Percentiles rank a stretch among this genome's conserved stretches.
Evolutionary conservation across 176 grass and related monocot genomes (phyloP).

Genomic region (Carex scoparia): DNA sequence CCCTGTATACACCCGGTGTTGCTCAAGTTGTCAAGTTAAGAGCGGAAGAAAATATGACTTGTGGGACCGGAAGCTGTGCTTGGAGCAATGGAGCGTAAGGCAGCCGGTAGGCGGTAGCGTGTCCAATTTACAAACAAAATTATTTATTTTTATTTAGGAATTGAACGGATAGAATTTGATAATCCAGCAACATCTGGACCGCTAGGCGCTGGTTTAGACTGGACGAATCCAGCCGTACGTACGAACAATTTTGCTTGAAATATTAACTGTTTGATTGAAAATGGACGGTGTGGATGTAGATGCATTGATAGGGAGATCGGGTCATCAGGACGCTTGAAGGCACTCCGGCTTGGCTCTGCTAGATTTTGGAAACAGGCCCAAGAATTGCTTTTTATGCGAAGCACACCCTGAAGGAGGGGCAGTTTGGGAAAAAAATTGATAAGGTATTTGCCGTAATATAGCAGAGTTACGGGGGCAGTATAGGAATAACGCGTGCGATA

Average conservation of each 20-base stretch:
- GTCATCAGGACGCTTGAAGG: neutral
- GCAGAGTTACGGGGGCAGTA: constrained; percentile 3
- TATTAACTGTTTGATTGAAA: neutral
- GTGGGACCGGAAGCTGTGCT: neutral
- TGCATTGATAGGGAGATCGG: neutral
- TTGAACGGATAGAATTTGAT: neutral
- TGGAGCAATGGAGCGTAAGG: constrained; percentile 13
- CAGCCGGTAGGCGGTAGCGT: neutral
- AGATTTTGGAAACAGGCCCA: neutral
- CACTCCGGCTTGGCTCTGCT: neutral
- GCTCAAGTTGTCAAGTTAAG: neutral
- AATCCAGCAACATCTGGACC: neutral
- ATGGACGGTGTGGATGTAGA: neutral
- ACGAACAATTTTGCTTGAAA: neutral
- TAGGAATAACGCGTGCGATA: constrained; percentile 32
- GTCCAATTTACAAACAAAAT: neutral
- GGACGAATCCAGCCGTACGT: neutral
- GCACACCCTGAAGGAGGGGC: neutral
- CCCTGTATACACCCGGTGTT: neutral
- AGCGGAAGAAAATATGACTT: neutral
- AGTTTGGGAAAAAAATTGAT: neutral
- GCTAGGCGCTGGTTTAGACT: neutral
- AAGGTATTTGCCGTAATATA: constrained; percentile 25
- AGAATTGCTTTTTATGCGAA: neutral
- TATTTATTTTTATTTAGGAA: neutral